Conservation (phyloP, 192 early-diverging fungal species). For the Mortierella hygrophila region DNA sequence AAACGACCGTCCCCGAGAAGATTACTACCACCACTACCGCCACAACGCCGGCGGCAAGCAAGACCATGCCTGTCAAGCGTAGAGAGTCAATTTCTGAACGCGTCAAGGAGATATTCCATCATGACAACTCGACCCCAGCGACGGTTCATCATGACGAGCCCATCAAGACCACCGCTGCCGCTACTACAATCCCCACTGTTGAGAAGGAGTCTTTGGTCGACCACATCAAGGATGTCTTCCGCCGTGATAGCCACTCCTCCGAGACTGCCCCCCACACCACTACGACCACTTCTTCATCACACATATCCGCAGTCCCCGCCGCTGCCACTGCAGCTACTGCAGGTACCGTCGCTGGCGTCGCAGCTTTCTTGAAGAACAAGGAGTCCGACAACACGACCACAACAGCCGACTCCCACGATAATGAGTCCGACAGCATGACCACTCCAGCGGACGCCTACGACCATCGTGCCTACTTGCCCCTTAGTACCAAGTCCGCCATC, state of each 20-base stretch:
- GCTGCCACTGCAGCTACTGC: neutral
- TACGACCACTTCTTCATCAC: neutral
- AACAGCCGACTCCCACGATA: neutral
- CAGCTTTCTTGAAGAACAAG: slow-evolving; percentile 1
- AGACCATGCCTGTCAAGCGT: too few species aligned
- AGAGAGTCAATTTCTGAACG: too few species aligned
- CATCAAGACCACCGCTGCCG: neutral
- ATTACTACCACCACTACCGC: neutral
- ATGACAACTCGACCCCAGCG: neutral
- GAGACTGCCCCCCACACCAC: neutral
- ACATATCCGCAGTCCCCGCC: neutral
- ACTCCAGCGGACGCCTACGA: neutral
- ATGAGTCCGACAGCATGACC: neutral
- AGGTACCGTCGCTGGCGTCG: neutral
- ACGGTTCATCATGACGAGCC: neutral
- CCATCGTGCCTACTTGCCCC: neutral
- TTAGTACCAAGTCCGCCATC: neutral
- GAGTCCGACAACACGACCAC: neutral
- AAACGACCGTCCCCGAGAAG: neutral
- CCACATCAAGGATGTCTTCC: slow-evolving; percentile 8
- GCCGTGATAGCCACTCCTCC: neutral
- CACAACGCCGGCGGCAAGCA: neutral
- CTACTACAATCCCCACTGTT: neutral
- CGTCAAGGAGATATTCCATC: too few species aligned
- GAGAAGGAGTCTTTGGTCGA: neutral